Conservation (phyloP, 768 basidiomycete species). For the Agrocybe chaxingu region DNA sequence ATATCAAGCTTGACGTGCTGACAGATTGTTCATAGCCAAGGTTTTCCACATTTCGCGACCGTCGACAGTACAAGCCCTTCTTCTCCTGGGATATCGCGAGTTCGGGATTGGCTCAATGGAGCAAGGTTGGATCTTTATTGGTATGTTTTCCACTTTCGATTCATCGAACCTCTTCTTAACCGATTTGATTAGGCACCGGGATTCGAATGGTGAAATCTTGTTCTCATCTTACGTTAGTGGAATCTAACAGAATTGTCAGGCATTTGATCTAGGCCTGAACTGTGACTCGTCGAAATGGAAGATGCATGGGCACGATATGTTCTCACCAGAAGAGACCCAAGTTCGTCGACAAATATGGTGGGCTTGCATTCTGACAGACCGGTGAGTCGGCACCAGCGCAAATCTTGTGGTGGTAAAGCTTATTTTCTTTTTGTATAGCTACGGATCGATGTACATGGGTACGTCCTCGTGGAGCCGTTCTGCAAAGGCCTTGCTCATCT, state of each 20-base stretch:
- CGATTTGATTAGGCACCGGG: constrained; percentile 6
- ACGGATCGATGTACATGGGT: constrained; percentile 77
- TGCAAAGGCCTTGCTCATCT: constrained; percentile 5
- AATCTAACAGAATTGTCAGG: constrained; percentile 36
- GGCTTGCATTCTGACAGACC: constrained; percentile 68
- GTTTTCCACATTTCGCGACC: constrained; percentile 65
- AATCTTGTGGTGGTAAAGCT: neutral
- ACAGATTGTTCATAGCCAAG: constrained; percentile 37
- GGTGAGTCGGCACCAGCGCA: constrained; percentile 36
- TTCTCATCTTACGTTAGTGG: neutral
- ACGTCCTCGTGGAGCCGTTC: constrained; percentile 6
- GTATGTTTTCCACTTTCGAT: constrained; percentile 32
- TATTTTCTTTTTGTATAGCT: constrained; percentile 25
- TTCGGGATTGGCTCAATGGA: constrained; percentile 83
- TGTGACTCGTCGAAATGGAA: constrained; percentile 77
- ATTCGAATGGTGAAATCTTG: constrained; percentile 16
- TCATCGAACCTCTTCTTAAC: constrained; percentile 26
- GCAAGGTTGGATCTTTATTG: constrained; percentile 82
- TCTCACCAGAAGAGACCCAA: constrained; percentile 65
- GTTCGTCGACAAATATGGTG: constrained; percentile 79
- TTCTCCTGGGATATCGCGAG: constrained; percentile 80
- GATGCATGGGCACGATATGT: constrained; percentile 55
- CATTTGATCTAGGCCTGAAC: constrained; percentile 78
- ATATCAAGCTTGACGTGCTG: neutral
- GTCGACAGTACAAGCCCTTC: constrained; percentile 76